Percentiles rank a stretch among this genome's conserved stretches.
Conservation (phyloP, 2,329 filamentous ascomycete species). For the Trichocomaceae sp. region DNA sequence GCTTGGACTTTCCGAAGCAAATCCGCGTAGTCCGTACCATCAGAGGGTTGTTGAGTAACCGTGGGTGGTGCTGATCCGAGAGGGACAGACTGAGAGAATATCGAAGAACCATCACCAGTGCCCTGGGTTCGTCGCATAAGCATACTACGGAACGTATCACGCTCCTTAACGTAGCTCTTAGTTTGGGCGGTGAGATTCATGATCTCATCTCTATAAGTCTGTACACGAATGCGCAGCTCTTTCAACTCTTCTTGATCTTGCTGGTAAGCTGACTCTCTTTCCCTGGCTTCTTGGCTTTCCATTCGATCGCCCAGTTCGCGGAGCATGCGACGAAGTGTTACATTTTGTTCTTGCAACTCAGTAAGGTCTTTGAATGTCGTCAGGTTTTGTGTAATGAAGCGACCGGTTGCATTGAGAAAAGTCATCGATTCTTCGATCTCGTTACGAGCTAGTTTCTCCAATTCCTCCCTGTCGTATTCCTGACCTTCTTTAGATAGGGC, state of each 20-base stretch:
- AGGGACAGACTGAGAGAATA: slow-evolving; percentile 66
- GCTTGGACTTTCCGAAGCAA: slow-evolving; percentile 80
- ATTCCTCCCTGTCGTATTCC: slow-evolving; percentile 65
- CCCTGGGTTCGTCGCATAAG: slow-evolving; percentile 68
- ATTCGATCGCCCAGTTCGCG: slow-evolving; percentile 80
- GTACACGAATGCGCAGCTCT: slow-evolving; percentile 63
- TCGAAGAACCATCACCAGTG: slow-evolving; percentile 54
- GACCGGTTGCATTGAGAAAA: slow-evolving; percentile 76
- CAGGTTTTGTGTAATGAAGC: slow-evolving; percentile 83
- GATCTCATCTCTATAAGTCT: slow-evolving; percentile 77
- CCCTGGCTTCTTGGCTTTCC: slow-evolving; percentile 79
- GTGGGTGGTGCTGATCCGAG: slow-evolving; percentile 45
- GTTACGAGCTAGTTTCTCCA: slow-evolving; percentile 71
- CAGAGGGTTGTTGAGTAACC: slow-evolving; percentile 39
- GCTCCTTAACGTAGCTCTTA: slow-evolving; percentile 89
- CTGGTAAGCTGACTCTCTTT: slow-evolving; percentile 48
- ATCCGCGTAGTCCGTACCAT: slow-evolving; percentile 65
- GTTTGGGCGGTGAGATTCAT: slow-evolving; percentile 73
- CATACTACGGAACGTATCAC: slow-evolving; percentile 96
- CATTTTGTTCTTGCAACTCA: slow-evolving; percentile 82
- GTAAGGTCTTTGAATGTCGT: slow-evolving; percentile 80
- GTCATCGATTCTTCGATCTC: slow-evolving; percentile 66
- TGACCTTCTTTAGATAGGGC: slow-evolving; percentile 72
- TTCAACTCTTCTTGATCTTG: slow-evolving; percentile 64
- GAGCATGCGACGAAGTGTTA: slow-evolving; percentile 73